Percentiles rank a stretch among this genome's conserved stretches.
Evolutionary conservation across 2,329 filamentous ascomycete species (phyloP).

Genomic region (Penicillium griseofulvum): DNA sequence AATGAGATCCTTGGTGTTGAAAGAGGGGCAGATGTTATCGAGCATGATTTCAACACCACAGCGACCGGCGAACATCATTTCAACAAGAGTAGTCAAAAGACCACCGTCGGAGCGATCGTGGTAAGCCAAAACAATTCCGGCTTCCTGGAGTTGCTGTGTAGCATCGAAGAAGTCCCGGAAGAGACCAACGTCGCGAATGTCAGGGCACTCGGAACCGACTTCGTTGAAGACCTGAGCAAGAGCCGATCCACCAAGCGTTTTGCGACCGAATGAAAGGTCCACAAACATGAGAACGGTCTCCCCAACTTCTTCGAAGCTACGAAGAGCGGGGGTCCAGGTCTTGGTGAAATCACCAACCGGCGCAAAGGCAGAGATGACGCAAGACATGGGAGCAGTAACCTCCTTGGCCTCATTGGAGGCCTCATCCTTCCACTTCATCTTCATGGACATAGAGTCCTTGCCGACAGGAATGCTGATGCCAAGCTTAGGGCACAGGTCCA

Average conservation of each 20-base stretch:
- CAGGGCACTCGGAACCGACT: slow-evolving; percentile 78
- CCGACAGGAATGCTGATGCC: slow-evolving; percentile 92
- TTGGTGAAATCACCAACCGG: slow-evolving; percentile 76
- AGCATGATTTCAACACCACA: slow-evolving; percentile 84
- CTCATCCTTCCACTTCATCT: slow-evolving; percentile 85
- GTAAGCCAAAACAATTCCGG: slow-evolving; percentile 79
- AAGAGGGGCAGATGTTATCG: slow-evolving; percentile 62
- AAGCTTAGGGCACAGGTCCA: slow-evolving; percentile 87
- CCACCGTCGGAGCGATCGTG: slow-evolving; percentile 94
- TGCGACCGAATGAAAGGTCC: slow-evolving; percentile 77
- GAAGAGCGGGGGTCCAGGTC: slow-evolving; percentile 91
- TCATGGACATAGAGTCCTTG: slow-evolving; percentile 99
- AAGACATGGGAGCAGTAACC: slow-evolving; percentile 86
- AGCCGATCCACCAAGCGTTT: slow-evolving; percentile 84
- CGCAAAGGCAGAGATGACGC: slow-evolving; percentile 87
- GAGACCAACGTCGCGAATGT: slow-evolving; percentile 76
- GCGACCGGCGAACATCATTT: slow-evolving; percentile 98
- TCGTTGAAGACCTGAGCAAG: slow-evolving; percentile 86
- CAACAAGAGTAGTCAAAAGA: slow-evolving; percentile 81
- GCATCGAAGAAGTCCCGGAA: slow-evolving; percentile 92
- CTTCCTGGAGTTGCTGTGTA: slow-evolving; percentile 64
- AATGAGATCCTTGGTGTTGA: slow-evolving; percentile 63
- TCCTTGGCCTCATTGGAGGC: slow-evolving; percentile 68
- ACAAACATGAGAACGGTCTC: slow-evolving; percentile 88
- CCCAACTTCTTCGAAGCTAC: slow-evolving; percentile 79